Base-by-base conservation (phyloP, 179 eudicot species). In the Silene vulgaris region DNA sequence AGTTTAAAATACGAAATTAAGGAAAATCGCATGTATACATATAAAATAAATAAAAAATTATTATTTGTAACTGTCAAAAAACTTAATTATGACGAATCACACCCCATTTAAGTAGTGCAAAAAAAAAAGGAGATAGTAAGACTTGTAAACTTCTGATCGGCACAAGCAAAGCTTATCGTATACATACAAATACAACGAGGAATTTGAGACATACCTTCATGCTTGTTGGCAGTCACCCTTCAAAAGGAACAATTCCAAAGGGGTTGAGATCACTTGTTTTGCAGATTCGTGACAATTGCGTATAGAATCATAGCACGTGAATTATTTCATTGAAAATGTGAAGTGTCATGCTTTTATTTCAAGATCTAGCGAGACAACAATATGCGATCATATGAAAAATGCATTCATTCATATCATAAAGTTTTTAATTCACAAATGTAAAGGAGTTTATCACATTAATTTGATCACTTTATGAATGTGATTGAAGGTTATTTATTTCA, bases 191-290 rank as follows among this genome's bases (percentile, higher is more conserved):
- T n/a, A n/a, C n/a, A n/a, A n/a, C n/a, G 28, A 19, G 64, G 64
- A 60, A 60, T 60, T 60, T 60, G 2, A 60, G 7, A 60, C 64
- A 60, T 60, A 60, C 64, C 21, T 65, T 1, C 4, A 14, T 65
- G 70, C 21, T 66, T 32, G 70, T 69, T 69, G 73, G 56, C 9
- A 21, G 73, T 69, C 11, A 43, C 43, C 74, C 62, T 69, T 32
- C 29, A 35, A 57, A 69, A 1, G 61, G 54, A 75, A 75, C 78
- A 67, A 67, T 32, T 68, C 57, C 72, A 69, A 69, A 43, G 48
- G 32, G 1, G 28, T 43, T 11, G n/a, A 69, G 56, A 19, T 66
- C 73, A 43, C 32, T 69, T 9, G 21, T 56, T 69, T 66, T 66
- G 70, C 19, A 16, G 70, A 66, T 14, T 29, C 30, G 21, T 66